phyloP scores from a whole-genome alignment of 441 rosid genomes.

The Francoa sonchifolia region DNA sequence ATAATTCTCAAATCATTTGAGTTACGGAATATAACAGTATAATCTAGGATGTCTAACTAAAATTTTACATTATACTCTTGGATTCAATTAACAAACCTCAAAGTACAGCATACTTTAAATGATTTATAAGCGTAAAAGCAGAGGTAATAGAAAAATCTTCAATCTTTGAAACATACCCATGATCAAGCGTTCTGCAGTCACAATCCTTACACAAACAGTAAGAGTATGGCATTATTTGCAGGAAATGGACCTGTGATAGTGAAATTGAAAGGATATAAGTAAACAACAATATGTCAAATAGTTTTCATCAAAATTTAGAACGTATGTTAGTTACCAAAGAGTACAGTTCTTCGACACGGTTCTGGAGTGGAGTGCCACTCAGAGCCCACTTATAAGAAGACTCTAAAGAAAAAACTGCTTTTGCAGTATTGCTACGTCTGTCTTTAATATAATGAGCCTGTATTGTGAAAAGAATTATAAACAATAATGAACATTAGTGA shows the following conservation, averaged over 20 bases:
- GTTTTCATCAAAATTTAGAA: constrained; percentile 3
- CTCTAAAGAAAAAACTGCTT: constrained; percentile 70
- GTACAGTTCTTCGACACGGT: constrained; percentile 96
- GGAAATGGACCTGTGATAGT: constrained; percentile 68
- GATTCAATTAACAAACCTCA: too few species aligned
- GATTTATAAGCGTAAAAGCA: too few species aligned
- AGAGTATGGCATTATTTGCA: constrained; percentile 78
- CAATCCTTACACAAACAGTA: constrained; percentile 93
- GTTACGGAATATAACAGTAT: too few species aligned
- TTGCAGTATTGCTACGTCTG: constrained; percentile 80
- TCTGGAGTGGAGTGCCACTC: constrained; percentile 98
- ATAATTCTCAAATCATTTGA: too few species aligned
- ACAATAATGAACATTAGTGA: too few species aligned
- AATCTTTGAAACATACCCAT: constrained; percentile 41
- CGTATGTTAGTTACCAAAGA: constrained; percentile 50
- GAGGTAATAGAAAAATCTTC: too few species aligned
- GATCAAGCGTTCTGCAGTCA: constrained; percentile 78
- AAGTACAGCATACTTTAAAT: too few species aligned
- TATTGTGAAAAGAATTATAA: constrained; percentile 5
- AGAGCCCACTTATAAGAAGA: constrained; percentile 89
- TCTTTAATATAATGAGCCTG: constrained; percentile 94
- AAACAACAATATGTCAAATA: constrained; percentile 10
- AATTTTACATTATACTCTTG: too few species aligned
- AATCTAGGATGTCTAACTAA: too few species aligned
- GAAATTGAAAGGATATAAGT: constrained; percentile 13